Percentiles rank a stretch among this genome's conserved stretches.
Evolutionary conservation across 2,329 filamentous ascomycete species (phyloP).

Genomic region (Alternaria brassicicola): DNA sequence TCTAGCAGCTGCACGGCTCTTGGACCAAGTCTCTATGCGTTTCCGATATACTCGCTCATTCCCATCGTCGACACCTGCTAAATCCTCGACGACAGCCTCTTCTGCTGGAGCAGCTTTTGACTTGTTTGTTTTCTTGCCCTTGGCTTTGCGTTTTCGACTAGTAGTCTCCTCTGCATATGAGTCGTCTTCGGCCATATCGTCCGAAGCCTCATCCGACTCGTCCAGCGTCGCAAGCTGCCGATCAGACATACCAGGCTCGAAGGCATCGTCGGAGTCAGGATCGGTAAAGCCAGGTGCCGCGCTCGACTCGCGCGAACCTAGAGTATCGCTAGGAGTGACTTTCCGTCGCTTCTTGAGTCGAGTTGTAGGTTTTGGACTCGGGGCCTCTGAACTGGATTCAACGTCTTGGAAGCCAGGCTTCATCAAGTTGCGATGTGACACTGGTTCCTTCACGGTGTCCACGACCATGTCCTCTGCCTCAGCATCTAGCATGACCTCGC

Average conservation of each 20-base stretch:
- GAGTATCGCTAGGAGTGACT: slow-evolving; percentile 15
- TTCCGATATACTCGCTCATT: slow-evolving; percentile 80
- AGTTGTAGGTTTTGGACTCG: slow-evolving; percentile 37
- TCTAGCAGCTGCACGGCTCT: slow-evolving; percentile 66
- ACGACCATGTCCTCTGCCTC: slow-evolving; percentile 70
- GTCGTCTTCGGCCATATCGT: slow-evolving; percentile 46
- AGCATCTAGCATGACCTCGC: slow-evolving; percentile 79
- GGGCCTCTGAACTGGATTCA: slow-evolving; percentile 35
- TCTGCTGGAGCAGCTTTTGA: slow-evolving; percentile 25
- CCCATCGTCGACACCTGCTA: slow-evolving; percentile 80
- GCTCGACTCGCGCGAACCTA: slow-evolving; percentile 24
- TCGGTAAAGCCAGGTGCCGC: slow-evolving; percentile 27
- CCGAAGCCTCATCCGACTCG: slow-evolving; percentile 47
- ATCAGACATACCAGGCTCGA: slow-evolving; percentile 50
- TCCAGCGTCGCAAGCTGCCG: slow-evolving; percentile 47
- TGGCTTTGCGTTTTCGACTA: slow-evolving; percentile 49
- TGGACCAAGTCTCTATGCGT: slow-evolving; percentile 77
- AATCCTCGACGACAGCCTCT: slow-evolving; percentile 55
- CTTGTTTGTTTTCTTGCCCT: slow-evolving; percentile 36
- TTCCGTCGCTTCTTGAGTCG: slow-evolving; percentile 52
- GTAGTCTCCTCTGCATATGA: slow-evolving; percentile 49
- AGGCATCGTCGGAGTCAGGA: slow-evolving; percentile 51
- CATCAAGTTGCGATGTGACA: slow-evolving; percentile 57
- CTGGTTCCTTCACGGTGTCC: slow-evolving; percentile 48
- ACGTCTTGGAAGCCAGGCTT: slow-evolving; percentile 54